Evolutionary conservation across 202 grass and related monocot species (phyloP).

Genomic region (Saccharum hybrid): DNA sequence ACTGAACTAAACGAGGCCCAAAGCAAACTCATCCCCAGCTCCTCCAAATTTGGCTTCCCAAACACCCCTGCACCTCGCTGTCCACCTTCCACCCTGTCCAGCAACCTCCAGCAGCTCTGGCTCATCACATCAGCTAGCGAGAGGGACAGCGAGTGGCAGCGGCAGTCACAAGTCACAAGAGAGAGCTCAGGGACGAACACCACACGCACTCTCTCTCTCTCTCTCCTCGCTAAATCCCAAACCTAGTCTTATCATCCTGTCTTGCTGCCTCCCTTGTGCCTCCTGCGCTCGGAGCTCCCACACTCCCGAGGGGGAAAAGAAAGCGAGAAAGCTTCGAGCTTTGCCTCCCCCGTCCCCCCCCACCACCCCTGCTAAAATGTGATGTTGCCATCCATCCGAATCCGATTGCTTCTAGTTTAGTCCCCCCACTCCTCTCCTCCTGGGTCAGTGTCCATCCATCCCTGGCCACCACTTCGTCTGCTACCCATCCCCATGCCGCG

Average conservation of each 20-base stretch:
- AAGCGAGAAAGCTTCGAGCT: slow-evolving; percentile 33
- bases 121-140: neutral
- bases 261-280: slow-evolving; percentile 47
- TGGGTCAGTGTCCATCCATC: slow-evolving; percentile 59
- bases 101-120: slow-evolving; percentile 2
- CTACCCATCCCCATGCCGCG: slow-evolving; percentile 20
- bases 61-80: neutral
- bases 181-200: too few species aligned
- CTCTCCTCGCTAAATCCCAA: slow-evolving; percentile 49
- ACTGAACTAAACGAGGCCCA: too few species aligned
- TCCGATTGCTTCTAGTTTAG: slow-evolving; percentile 54
- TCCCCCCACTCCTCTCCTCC: slow-evolving; percentile 43
- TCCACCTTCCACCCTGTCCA: neutral
- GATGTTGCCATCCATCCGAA: slow-evolving; percentile 68
- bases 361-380: slow-evolving; percentile 57
- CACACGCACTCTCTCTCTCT: neutral
- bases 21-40: slow-evolving; percentile 7
- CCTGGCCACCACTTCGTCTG: slow-evolving; percentile 42
- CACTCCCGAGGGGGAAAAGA: slow-evolving; percentile 35
- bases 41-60: slow-evolving; percentile 46
- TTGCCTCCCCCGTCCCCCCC: slow-evolving; percentile 22
- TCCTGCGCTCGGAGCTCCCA: slow-evolving; percentile 45
- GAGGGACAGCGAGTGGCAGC: neutral
- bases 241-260: slow-evolving; percentile 51
- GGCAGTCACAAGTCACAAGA: neutral